Conservation (phyloP, 352 stramenopile species). For the Phytophthora pisi region DNA sequence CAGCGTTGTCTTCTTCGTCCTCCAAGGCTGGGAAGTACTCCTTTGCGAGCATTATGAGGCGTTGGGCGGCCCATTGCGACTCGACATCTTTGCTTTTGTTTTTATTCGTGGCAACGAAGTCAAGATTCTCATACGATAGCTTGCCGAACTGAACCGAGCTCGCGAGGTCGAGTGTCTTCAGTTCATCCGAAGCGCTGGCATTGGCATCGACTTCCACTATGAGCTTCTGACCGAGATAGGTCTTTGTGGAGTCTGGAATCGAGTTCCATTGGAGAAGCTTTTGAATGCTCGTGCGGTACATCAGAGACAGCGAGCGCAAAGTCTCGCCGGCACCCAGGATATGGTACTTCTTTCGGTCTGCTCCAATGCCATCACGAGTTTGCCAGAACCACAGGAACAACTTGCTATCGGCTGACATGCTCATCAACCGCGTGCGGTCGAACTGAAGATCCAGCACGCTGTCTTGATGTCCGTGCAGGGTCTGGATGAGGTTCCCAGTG, state of each 20-base stretch:
- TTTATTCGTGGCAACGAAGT: conserved; percentile 69
- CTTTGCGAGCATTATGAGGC: conserved; percentile 61
- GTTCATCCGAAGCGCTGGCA: conserved; percentile 50
- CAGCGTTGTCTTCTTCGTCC: conserved; percentile 31
- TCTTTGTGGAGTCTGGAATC: conserved; percentile 68
- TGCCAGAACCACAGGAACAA: conserved; percentile 79
- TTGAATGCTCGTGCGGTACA: conserved; percentile 77
- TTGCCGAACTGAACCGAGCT: conserved; percentile 62
- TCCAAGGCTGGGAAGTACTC: conserved; percentile 65
- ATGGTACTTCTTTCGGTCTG: conserved; percentile 70
- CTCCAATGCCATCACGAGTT: conserved; percentile 43
- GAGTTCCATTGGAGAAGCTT: conserved; percentile 76
- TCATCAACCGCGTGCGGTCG: conserved; percentile 69
- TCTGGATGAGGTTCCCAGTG: conserved; percentile 71
- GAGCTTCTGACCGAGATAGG: conserved; percentile 80
- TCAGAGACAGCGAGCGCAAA: conserved; percentile 71
- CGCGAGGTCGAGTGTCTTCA: conserved; percentile 59
- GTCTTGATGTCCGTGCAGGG: conserved; percentile 52
- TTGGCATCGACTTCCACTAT: conserved; percentile 61
- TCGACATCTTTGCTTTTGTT: conserved; percentile 59
- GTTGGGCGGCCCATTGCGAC: conserved; percentile 60
- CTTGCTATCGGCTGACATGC: conserved; percentile 63
- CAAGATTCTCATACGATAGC: conserved; percentile 63
- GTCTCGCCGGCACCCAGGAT: conserved; percentile 75
- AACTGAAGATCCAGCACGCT: conserved; percentile 75